Evolutionary conservation across 139 green algal genomes (phyloP).

Genomic region (Chlamydomonas sphaeroides): DNA sequence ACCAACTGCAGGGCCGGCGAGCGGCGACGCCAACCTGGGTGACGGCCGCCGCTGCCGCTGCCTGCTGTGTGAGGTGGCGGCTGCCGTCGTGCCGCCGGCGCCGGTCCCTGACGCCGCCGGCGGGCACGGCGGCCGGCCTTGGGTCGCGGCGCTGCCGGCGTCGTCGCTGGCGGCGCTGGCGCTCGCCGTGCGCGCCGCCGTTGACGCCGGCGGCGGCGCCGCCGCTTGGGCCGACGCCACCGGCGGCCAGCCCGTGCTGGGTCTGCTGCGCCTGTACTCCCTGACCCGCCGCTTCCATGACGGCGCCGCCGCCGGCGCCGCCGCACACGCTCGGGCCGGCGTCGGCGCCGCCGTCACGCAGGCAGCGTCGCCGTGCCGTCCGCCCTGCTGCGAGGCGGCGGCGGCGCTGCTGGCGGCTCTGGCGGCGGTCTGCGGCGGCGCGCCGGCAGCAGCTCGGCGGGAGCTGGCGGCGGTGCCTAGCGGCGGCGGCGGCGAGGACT

Average conservation of each 20-base stretch:
- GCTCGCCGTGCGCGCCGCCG: background rate
- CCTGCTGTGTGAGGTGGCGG: background rate
- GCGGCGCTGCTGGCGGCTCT: background rate
- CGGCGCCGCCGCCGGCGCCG: background rate
- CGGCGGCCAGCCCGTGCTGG: background rate
- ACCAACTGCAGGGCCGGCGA: too few relatives aligned
- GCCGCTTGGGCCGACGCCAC: slow-evolving; percentile 1
- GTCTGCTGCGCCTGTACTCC: slow-evolving; percentile 2
- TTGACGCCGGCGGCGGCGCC: background rate
- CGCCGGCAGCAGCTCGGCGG: background rate
- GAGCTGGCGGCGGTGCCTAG: background rate
- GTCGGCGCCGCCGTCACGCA: background rate
- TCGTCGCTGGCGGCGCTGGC: background rate
- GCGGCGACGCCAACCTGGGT: too few relatives aligned
- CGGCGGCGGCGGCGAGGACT: background rate
- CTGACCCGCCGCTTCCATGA: background rate
- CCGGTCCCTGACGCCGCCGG: too few relatives aligned
- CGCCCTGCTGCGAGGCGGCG: background rate
- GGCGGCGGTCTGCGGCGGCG: slow-evolving; percentile 1
- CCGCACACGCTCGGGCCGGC: background rate
- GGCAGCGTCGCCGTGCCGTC: too few relatives aligned
- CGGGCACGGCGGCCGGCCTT: background rate
- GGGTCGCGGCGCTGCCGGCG: background rate
- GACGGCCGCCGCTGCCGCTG: background rate
- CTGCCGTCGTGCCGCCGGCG: background rate